Conservation (phyloP, 129 eudicot species). For the Saposhnikovia divaricata region DNA sequence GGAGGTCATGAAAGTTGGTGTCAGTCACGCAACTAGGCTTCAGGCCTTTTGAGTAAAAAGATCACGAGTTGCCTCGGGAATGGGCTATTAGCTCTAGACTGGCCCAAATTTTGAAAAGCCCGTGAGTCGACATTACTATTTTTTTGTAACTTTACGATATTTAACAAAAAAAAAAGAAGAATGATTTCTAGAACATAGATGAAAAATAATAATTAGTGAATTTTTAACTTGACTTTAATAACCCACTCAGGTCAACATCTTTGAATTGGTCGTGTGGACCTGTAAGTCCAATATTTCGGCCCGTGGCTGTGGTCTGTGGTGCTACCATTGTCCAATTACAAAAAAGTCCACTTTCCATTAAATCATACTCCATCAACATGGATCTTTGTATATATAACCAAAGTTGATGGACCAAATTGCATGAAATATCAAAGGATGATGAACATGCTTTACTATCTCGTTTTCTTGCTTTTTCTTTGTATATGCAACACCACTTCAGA, state of each 20-base stretch:
- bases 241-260: background rate
- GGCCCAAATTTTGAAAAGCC: too few relatives aligned
- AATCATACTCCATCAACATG: background rate
- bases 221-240: background rate
- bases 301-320: background rate
- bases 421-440: background rate
- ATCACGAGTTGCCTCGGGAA: background rate
- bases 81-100: background rate
- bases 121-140: too few relatives aligned
- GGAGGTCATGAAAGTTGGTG: background rate
- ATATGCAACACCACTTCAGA: slow-evolving; percentile 27
- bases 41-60: background rate
- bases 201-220: too few relatives aligned
- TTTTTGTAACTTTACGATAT: too few relatives aligned
- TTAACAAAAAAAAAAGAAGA: too few relatives aligned
- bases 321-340: background rate
- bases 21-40: background rate
- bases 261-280: background rate
- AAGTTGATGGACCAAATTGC: background rate
- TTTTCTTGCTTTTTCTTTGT: slow-evolving; percentile 28
- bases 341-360: background rate
- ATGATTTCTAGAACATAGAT: too few relatives aligned
- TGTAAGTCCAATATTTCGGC: slow-evolving; percentile 8
- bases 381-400: background rate
- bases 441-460: slow-evolving; percentile 20